A percentile compares a stretch with the other conserved stretches of the same genome.
Conservation (phyloP, 768 basidiomycete species). For the Suillus placidus region DNA sequence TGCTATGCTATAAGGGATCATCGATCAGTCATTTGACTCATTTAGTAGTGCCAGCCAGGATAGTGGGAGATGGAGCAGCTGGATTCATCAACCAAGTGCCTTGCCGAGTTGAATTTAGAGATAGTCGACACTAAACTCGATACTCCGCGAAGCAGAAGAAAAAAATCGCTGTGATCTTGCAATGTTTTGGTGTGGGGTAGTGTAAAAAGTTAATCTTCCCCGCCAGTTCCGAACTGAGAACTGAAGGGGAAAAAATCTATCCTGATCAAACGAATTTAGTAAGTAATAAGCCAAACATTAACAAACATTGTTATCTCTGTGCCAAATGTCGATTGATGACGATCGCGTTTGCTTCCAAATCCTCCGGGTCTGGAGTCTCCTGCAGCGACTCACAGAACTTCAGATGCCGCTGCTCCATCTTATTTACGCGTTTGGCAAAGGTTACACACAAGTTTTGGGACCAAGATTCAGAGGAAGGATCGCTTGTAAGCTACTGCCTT, state of each 20-base stretch:
- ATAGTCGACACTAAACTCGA: not conserved
- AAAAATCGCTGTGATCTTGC: not conserved
- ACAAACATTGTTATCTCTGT: not conserved
- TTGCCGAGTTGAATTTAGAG: not conserved
- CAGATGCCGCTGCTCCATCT: not conserved
- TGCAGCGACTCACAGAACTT: not conserved
- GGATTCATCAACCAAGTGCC: not conserved
- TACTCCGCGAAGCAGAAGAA: not conserved
- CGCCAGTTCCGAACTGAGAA: not conserved
- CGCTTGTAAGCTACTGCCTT: not conserved
- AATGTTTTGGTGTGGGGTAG: not conserved
- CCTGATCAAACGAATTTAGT: not conserved
- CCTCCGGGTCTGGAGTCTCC: not conserved
- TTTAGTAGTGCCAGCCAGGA: no score
- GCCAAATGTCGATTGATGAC: no score
- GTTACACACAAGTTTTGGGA: not conserved
- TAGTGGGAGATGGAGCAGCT: not conserved
- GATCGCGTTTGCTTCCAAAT: not conserved
- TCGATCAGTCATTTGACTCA: no score
- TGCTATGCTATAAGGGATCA: not conserved
- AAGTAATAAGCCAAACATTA: not conserved
- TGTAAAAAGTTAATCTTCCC: not conserved
- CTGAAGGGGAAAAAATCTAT: not conserved
- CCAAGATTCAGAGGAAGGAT: not conserved
- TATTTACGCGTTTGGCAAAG: not conserved